Percentiles rank a stretch among this genome's conserved stretches.
These are phyloP conservation scores for Phtheirospermum japonicum DNA, from an alignment of 257 asterid genomes.

Conservation along the genomic window DNA sequence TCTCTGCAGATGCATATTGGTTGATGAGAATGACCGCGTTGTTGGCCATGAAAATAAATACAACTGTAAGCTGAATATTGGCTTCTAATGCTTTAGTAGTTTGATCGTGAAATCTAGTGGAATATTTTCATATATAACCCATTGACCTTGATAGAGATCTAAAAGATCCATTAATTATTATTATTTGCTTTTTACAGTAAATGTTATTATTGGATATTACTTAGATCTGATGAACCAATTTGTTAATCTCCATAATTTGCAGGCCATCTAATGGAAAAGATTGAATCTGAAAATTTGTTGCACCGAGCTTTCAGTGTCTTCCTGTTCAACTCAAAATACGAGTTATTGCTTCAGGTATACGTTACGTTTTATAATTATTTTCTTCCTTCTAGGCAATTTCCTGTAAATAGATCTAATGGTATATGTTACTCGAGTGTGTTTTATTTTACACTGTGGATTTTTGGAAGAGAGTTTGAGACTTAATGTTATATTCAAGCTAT, in stretches of 20 bases:
- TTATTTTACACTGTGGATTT: background rate
- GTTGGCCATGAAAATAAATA: conserved; percentile 91
- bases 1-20: conserved; percentile 83
- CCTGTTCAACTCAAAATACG: conserved; percentile 81
- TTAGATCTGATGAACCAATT: background rate
- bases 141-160: background rate
- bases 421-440: background rate
- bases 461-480: background rate
- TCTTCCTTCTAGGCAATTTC: background rate
- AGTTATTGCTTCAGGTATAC: conserved; percentile 89
- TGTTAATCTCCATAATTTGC: conserved; percentile 27
- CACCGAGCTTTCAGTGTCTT: conserved; percentile 98
- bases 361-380: background rate
- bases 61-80: conserved; percentile 55
- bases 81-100: background rate
- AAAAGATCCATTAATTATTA: conserved; percentile 5
- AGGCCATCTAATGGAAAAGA: conserved; percentile 96
- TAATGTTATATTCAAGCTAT: too few relatives aligned
- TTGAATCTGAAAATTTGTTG: conserved; percentile 67
- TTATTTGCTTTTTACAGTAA: background rate
- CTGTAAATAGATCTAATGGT: background rate
- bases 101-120: background rate
- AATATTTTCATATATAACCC: background rate
- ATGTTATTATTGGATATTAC: background rate
- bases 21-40: conserved; percentile 81